phyloP scores from a whole-genome alignment of 768 basidiomycete genomes.

The Tylopilus sp. region DNA sequence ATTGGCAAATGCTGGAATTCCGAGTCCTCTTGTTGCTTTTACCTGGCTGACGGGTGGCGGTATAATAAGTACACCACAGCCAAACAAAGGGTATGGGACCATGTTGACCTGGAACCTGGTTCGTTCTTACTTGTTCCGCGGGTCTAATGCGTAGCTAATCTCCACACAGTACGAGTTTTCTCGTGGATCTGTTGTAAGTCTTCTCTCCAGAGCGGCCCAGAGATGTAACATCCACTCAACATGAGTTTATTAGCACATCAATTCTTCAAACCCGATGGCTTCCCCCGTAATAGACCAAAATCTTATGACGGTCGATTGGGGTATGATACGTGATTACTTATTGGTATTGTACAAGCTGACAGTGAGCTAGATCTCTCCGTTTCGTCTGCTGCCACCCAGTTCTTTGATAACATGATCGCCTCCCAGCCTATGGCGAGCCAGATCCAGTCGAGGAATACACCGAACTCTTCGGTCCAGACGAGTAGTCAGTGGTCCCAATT shows the following conservation, averaged over 20 bases:
- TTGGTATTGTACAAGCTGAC: background rate
- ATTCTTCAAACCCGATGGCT: background rate
- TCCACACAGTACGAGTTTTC: background rate
- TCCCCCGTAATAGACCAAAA: slow-evolving; percentile 1
- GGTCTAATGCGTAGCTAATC: background rate
- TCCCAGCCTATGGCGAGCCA: background rate
- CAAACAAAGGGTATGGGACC: background rate
- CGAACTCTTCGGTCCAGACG: background rate
- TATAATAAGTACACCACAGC: background rate
- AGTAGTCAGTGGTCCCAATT: background rate
- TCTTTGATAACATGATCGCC: background rate
- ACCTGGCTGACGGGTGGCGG: background rate
- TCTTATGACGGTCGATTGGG: background rate
- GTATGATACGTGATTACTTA: background rate
- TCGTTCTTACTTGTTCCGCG: background rate
- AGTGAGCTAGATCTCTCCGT: background rate
- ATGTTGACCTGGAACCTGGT: background rate
- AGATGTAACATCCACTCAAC: background rate
- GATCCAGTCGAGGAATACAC: background rate
- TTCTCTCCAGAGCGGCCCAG: background rate
- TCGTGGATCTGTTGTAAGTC: background rate
- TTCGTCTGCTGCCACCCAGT: background rate
- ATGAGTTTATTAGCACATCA: background rate
- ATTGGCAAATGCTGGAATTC: background rate
- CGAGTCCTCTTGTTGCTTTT: background rate